Conservation (phyloP, 345 rosid genomes). For the Euclidium syriacum region DNA sequence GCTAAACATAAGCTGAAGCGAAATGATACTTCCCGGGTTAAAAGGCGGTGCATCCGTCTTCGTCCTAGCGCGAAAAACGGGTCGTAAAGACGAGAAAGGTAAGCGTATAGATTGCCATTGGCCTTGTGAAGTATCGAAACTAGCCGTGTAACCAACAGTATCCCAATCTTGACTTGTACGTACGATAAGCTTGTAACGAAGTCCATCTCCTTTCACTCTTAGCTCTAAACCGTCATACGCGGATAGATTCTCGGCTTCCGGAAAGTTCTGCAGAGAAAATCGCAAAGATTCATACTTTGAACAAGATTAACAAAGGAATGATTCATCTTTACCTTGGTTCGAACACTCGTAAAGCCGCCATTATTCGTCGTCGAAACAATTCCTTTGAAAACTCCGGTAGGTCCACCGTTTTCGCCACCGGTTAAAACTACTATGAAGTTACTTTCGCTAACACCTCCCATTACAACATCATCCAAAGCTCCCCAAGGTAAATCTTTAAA, state of each 20-base stretch:
- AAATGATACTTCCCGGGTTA: constrained; percentile 58
- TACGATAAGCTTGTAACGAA: constrained; percentile 72
- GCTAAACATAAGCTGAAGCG: constrained; percentile 96
- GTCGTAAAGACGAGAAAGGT: constrained; percentile 82
- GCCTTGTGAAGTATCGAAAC: constrained; percentile 72
- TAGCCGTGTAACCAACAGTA: constrained; percentile 73
- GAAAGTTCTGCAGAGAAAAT: constrained; percentile 59
- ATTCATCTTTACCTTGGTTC: constrained; percentile 76
- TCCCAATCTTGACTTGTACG: constrained; percentile 86
- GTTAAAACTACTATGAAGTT: constrained; percentile 52
- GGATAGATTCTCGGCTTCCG: constrained; percentile 70
- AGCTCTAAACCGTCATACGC: constrained; percentile 90
- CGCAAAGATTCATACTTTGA: constrained; percentile 1
- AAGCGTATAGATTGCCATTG: constrained; percentile 88
- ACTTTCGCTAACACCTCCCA: constrained; percentile 97
- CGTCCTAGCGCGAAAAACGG: constrained; percentile 78
- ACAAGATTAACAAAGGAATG: neutral
- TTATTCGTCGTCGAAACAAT: constrained; percentile 84
- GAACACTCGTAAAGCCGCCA: constrained; percentile 86
- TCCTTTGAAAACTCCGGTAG: constrained; percentile 77
- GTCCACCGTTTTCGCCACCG: constrained; percentile 72
- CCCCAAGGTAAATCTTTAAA: constrained; percentile 92
- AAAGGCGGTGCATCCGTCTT: constrained; percentile 72
- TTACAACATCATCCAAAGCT: constrained; percentile 92
- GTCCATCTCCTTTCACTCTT: constrained; percentile 78